A percentile compares a stretch with the other conserved stretches of the same genome.
Evolutionary conservation across 2,329 filamentous ascomycete genomes (phyloP).

Genomic region (Cladosporium sp.): DNA sequence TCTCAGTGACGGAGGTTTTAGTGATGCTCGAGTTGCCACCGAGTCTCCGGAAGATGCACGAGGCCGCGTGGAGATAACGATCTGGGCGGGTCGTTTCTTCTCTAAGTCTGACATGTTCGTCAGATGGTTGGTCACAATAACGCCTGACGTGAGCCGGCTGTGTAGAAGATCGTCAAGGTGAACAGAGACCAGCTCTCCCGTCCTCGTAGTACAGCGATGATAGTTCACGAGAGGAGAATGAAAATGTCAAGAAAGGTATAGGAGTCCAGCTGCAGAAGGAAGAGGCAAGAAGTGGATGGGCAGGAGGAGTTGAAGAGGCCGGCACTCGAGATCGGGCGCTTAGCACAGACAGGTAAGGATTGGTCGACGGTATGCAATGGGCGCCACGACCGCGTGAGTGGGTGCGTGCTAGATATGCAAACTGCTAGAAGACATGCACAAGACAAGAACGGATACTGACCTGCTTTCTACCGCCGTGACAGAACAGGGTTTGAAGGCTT

Average conservation of each 20-base stretch:
- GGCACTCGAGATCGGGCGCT: slow-evolving; percentile 27
- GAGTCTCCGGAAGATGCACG: slow-evolving; percentile 40
- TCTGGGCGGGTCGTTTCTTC: slow-evolving; percentile 43
- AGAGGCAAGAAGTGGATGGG: slow-evolving; percentile 25
- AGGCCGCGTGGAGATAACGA: slow-evolving; percentile 45
- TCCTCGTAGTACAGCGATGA: slow-evolving; percentile 22
- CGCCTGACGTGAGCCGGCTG: slow-evolving; percentile 35
- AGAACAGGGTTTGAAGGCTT: slow-evolving; percentile 15
- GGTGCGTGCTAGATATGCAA: slow-evolving; percentile 16
- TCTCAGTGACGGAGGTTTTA: slow-evolving; percentile 34
- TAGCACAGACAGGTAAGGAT: slow-evolving; percentile 30
- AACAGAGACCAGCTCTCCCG: slow-evolving; percentile 39
- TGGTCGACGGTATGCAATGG: slow-evolving; percentile 20
- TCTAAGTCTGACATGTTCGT: slow-evolving; percentile 51
- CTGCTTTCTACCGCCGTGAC: slow-evolving; percentile 22
- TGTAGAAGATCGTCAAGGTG: slow-evolving; percentile 26
- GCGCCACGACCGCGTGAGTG: slow-evolving; percentile 15
- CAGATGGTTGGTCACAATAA: slow-evolving; percentile 36
- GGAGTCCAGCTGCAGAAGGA: slow-evolving; percentile 26
- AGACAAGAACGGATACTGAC: slow-evolving; percentile 20
- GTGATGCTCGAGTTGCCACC: slow-evolving; percentile 28
- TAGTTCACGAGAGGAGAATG: slow-evolving; percentile 16
- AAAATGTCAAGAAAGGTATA: slow-evolving; percentile 22
- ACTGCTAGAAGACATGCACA: slow-evolving; percentile 6
- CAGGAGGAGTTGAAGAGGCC: slow-evolving; percentile 28